Base-by-base conservation (phyloP, 306 rosid genomes). In the Erythrophleum fordii region DNA sequence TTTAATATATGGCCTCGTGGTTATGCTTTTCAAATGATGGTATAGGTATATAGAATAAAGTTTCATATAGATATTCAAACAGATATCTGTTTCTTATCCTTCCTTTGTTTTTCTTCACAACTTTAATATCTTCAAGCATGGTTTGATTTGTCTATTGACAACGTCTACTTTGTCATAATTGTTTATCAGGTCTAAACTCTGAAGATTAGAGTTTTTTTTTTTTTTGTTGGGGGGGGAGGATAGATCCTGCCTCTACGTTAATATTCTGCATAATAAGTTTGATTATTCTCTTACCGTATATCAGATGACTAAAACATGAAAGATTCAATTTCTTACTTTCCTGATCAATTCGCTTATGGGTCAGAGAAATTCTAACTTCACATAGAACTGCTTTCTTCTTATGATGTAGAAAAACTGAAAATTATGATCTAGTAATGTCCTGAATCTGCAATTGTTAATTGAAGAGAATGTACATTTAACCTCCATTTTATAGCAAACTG, bases 61-160 rank as follows among this genome's bases (percentile, higher is more conserved):
- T 42, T 44, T 34, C 49, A 3, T 69, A 26, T 65, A 80, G 18
- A 60, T 73, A 64, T 45, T 68, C 66, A 58, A 83, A 72, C 78
- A 41, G 71, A 76, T 58, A 68, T 66, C 17, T n/a, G 20, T 34
- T 70, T 34, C 69, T 66, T 62, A 81, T 44, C 46, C 12, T 25
- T 55, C 6, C 28, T 53, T 53, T 26, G 0, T 8, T 3, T 23
- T 13, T 8, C 29, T 58, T 76, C 23, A 31, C 35, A 34, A 52
- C 66, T 68, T 72, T 67, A 59, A 59, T 55, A 72, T 62, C 55
- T 80, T 55, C 79, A 72, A 73, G 29, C 45, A 12, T 39, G 48
- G 29, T 75, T n/a, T 67, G 86, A 37, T 72, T 52, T 69, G 67
- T 17, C 12, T 39, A 41, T 11, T 6, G 1, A 44, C 31, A 39